Conservation (phyloP, 768 basidiomycete genomes). For the Russula earlei region DNA sequence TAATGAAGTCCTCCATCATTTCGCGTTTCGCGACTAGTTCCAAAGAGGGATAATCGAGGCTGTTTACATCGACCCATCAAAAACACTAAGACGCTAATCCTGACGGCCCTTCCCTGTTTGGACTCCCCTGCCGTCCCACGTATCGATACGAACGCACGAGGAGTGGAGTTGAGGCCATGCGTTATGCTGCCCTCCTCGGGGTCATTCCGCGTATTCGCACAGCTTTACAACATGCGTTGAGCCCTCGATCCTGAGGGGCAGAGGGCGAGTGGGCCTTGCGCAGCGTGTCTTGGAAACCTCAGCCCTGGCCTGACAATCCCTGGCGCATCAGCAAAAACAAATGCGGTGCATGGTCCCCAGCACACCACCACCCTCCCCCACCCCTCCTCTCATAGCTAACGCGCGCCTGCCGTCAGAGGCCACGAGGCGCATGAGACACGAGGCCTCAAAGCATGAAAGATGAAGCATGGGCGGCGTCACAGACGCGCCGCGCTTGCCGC, state of each 20-base stretch:
- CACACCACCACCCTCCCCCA: no score
- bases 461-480: no score
- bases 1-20: background rate
- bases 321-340: background rate
- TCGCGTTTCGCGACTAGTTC: slow-evolving; percentile 11
- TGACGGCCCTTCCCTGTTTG: background rate
- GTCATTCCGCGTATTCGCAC: slow-evolving; percentile 4
- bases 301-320: background rate
- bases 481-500: no score
- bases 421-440: background rate
- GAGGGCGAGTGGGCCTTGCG: slow-evolving; percentile 3
- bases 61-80: background rate
- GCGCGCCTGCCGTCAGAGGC: background rate
- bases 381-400: no score
- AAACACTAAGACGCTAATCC: background rate
- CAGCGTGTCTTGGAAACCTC: slow-evolving; percentile 7
- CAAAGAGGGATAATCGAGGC: slow-evolving; percentile 9
- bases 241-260: slow-evolving; percentile 5
- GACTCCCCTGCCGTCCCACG: background rate
- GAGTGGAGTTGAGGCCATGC: slow-evolving; percentile 2
- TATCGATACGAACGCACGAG: slow-evolving; percentile 7
- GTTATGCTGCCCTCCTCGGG: slow-evolving; percentile 15
- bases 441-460: no score
- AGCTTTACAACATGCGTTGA: slow-evolving; percentile 12
- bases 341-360: background rate